A percentile compares a stretch with the other conserved stretches of the same genome.
Conservation (phyloP, 1,139 yeast genomes). For the Protomyces gravidus region DNA sequence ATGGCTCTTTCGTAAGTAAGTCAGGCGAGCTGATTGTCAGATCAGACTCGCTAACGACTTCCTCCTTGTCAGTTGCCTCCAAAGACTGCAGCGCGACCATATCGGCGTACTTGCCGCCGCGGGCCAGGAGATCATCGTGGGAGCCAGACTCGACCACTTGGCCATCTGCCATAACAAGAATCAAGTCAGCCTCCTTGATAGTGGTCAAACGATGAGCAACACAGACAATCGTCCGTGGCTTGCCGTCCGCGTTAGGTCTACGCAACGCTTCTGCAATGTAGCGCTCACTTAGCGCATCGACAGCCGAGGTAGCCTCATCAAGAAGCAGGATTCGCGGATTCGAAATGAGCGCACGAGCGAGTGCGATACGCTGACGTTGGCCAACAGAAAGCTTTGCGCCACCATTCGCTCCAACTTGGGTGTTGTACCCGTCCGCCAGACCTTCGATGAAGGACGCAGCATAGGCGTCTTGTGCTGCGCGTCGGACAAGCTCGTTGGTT, state of each 20-base stretch:
- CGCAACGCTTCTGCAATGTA: conserved; percentile 57
- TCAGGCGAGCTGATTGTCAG: not conserved
- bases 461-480: conserved; percentile 40
- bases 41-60: conserved; percentile 47
- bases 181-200: conserved; percentile 50
- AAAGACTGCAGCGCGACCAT: conserved; percentile 35
- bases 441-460: conserved; percentile 54
- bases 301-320: conserved; percentile 77
- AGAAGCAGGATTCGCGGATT: conserved; percentile 59
- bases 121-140: conserved; percentile 44
- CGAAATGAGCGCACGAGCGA: conserved; percentile 67
- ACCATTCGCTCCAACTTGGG: conserved; percentile 56
- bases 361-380: conserved; percentile 69
- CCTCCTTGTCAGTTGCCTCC: conserved; percentile 71
- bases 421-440: conserved; percentile 59
- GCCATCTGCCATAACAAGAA: conserved; percentile 47
- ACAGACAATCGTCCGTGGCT: conserved; percentile 75
- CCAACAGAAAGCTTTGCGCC: conserved; percentile 72
- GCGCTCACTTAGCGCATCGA: conserved; percentile 72
- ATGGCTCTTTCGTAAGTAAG: conserved; percentile 28
- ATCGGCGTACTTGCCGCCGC: conserved; percentile 47
- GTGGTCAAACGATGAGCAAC: conserved; percentile 76
- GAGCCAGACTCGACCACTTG: conserved; percentile 46
- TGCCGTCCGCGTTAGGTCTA: conserved; percentile 56
- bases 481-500: conserved; percentile 50